Evolutionary conservation across 139 green algal genomes (phyloP), one percentile per base, ranked within the genome.

Genomic region (Micractinium sp.): DNA sequence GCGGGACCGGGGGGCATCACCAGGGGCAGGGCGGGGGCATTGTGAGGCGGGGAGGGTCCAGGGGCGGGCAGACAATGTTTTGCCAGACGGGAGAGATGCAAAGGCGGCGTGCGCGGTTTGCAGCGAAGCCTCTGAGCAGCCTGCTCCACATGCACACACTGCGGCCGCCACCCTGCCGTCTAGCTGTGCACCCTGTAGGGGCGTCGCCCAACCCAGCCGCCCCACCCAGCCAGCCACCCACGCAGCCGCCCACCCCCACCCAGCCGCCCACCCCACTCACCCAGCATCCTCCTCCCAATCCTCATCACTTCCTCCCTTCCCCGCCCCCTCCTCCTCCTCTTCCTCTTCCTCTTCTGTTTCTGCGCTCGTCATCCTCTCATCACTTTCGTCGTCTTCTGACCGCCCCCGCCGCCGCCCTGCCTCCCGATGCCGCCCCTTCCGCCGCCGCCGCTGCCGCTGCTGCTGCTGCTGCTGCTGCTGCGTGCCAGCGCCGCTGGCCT

Each of bases 221-320:
- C 13, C 29, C 63, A 73, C 22, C 63, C 16, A 27, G 3, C 63
- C 63, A 19, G 27, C 22, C 22, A 20, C 27, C 63, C 13, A 20
- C 7, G 16, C 27, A 7, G 63, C 67, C 67, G 15, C 67, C 67
- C 27, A 29, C 67, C 66, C 20, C 67, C 67, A 1, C 23, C 67
- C 27, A 25, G 9, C 60, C 23, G 67, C 14, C 67, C n/a, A n/a
- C 23, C 23, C 22, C 9, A 14, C 82, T 38, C 66, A 87, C 82
- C 82, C 82, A 19, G 63, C 81, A 76, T 87, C 82, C 23, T 80
- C 63, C 82, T 33, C 39, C 35, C 33, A 39, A 13, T 87, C 82
- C 3, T 87, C 82, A 23, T 78, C 36, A 3, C 29, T 38, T 39
- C 13, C 81, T 25, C 7, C 82, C 12, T 39, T 35, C 81, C 31